Conservation (phyloP, 352 stramenopile genomes). For the Bremia lactucae region DNA sequence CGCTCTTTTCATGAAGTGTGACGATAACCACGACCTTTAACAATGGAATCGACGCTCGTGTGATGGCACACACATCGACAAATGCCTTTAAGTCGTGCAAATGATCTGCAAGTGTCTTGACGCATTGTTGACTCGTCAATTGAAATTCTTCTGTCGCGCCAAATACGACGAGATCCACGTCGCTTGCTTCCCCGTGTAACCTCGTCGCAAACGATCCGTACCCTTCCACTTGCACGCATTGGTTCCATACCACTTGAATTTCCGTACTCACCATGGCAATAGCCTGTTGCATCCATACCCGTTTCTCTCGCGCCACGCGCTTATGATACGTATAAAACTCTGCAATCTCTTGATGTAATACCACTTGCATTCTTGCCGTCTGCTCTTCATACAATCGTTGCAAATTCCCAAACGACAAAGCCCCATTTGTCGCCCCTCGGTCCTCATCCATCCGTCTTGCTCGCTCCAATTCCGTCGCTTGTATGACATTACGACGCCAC, state of each 20-base stretch:
- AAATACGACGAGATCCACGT: constrained; percentile 79
- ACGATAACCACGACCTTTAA: constrained; percentile 62
- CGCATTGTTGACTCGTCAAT: constrained; percentile 44
- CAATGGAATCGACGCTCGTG: constrained; percentile 58
- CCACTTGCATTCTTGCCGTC: constrained; percentile 60
- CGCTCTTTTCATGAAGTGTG: constrained; percentile 4
- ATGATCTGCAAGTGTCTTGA: constrained; percentile 24
- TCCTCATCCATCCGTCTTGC: constrained; percentile 56
- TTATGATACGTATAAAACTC: constrained; percentile 43
- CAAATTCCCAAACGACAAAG: constrained; percentile 51
- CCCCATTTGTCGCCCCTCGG: constrained; percentile 13
- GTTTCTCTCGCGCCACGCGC: constrained; percentile 23
- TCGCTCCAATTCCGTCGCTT: constrained; percentile 65
- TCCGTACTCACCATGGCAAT: constrained; percentile 35
- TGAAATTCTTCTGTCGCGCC: constrained; percentile 36
- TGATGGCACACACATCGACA: constrained; percentile 60
- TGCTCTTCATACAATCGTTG: constrained; percentile 78
- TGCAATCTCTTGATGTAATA: constrained; percentile 70
- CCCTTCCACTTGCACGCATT: constrained; percentile 35
- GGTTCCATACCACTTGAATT: constrained; percentile 41
- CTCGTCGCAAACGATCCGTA: constrained; percentile 71
- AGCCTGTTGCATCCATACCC: constrained; percentile 36
- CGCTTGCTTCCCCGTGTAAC: constrained; percentile 51
- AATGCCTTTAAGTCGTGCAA: constrained; percentile 18
- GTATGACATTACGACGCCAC: constrained; percentile 49